Evolutionary conservation across 257 asterid species (phyloP), one percentile per base, ranked within the genome.

Genomic region (Verbena officinalis): DNA sequence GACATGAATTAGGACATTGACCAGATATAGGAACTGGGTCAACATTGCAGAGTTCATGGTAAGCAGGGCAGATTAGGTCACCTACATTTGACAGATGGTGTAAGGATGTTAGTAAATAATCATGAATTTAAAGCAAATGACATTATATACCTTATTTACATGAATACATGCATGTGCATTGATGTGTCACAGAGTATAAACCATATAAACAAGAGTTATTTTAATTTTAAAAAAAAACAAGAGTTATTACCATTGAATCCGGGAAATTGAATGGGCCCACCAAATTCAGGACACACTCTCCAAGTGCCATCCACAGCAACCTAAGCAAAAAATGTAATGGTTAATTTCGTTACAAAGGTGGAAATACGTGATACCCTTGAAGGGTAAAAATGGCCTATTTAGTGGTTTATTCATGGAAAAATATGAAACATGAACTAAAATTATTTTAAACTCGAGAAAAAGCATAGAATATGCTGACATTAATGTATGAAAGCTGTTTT

Each of bases 11-110:
- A 66, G 89, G 98, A 55, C 99, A 95, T 70, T 69, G 96, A 67
- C 91, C 90, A 62, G 94, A 79, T 23, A 75, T 50, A 0, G 89
- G 85, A 49, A 77, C 84, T 17, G 93, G 90, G 16, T 79, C 85
- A n/a, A 75, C 66, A 30, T 76, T 73, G 77, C 99, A 95, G 59
- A 95, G 86, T 72, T 95, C 99, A 52, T 79, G 93, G 88, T 83
- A 88, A 38, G 96, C 95, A 13, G 99, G 98, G 83, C 99, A 95
- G 76, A 79, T 75, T 68, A 95, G 73, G 34, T 86, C 99, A 62
- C 99, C 99, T 95, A 67, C 42, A 80, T 43, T 72, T 15, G 21
- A 34, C 21, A 58, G 54, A 44, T 17, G 50, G 68, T 7, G 59
- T n/a, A 27, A 34, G 19, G 48, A 66, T 36, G 10, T 36, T 36